Evolutionary conservation across 2,329 filamentous ascomycete species (phyloP), one percentile per base, ranked within the genome.

Genomic region (Epichloe amarillans): DNA sequence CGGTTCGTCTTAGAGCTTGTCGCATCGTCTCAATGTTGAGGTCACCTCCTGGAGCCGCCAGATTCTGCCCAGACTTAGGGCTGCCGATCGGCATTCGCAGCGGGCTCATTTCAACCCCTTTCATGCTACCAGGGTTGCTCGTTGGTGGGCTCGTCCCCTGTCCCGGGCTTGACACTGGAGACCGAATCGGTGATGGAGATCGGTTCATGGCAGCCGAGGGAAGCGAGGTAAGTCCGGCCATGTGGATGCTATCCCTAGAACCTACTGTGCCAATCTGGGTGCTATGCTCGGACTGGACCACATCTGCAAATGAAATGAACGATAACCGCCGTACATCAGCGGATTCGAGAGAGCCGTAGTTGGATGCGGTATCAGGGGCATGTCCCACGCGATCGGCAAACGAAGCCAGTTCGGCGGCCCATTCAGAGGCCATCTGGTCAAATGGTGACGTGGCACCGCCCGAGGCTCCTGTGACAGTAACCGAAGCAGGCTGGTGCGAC

Each of bases 251-350:
- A 53, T 91, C 86, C 56, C 83, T 74, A 57, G 76, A 82, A 45
- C 77, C 74, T 38, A 68, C 64, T 49, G 64, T 66, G 39, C 65
- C 68, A 17, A 73, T 70, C 36, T 73, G 71, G 52, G 82, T 77
- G 33, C 79, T 80, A 60, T 91, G 86, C 64, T 93, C 87, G 36
- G 84, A 79, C 64, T 95, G 88, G 40, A 97, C 88, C 10, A 97
- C 88, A 61, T 97, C 91, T 54, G 91, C 90, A 67, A 97, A 97
- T 7, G 89, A 95, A 63, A 97, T 95, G 70, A 97, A 97, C 65
- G 86, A 93, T 55, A 97, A 70, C 21, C 91, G 82, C 44, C 88
- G 83, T 17, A 94, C 79, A 60, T 95, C 90, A 45, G 80, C 76
- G 8, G 66, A 68, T 26, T 95, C 89, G 54, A 91, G 72, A 44